Conservation (phyloP, 129 eudicot genomes). For the Ambrosia artemisiifolia region DNA sequence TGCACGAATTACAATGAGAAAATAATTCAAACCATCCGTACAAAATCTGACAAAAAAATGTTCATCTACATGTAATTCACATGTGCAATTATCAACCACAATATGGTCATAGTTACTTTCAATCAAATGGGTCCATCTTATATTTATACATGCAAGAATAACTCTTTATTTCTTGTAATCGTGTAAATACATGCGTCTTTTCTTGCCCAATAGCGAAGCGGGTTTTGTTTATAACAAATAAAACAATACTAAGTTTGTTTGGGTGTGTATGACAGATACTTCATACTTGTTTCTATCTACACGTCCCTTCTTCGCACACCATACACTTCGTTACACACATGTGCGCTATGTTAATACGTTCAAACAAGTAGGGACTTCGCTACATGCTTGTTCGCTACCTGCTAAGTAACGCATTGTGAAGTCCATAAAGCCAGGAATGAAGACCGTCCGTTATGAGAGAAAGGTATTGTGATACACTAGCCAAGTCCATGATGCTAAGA, state of each 20-base stretch:
- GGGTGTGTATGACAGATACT: too few relatives aligned
- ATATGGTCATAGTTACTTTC: not conserved
- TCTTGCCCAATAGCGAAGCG: too few relatives aligned
- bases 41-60: not conserved
- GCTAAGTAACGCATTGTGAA: not conserved
- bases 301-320: not conserved
- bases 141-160: not conserved
- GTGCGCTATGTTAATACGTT: not conserved
- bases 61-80: not conserved
- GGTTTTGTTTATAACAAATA: too few relatives aligned
- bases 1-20: slow-evolving; percentile 25
- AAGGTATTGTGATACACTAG: not conserved
- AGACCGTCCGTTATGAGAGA: not conserved
- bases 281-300: not conserved
- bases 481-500: too few relatives aligned
- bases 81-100: not conserved
- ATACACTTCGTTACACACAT: not conserved
- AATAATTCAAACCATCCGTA: not conserved
- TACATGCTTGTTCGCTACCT: too few relatives aligned
- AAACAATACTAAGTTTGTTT: too few relatives aligned
- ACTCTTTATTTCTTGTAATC: not conserved
- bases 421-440: not conserved
- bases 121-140: not conserved
- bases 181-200: too few relatives aligned
- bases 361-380: too few relatives aligned